These are phyloP conservation scores for Acanthochlamys bracteata DNA, from an alignment of 106 monocot species.

Conservation along the genomic window DNA sequence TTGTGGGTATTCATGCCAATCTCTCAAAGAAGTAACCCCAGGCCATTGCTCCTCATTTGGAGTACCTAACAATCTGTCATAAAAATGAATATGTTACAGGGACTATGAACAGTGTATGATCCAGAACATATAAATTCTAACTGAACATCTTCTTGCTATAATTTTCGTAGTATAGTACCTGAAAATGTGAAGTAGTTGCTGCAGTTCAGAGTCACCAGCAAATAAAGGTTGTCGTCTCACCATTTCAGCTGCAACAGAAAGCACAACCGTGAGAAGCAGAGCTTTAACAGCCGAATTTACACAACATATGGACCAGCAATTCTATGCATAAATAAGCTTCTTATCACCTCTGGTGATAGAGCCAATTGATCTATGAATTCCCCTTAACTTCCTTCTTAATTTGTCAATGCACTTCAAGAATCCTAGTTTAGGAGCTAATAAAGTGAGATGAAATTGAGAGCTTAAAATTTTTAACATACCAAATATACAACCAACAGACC, in stretches of 20 bases:
- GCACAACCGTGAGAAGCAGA: background rate
- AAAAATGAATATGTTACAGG: background rate
- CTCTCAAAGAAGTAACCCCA: constrained; percentile 58
- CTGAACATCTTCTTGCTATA: background rate
- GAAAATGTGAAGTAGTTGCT: constrained; percentile 98
- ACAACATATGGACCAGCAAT: background rate
- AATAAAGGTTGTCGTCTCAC: constrained; percentile 89
- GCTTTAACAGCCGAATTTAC: background rate
- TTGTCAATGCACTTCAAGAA: background rate
- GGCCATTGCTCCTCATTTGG: constrained; percentile 92
- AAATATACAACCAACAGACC: constrained; percentile 99
- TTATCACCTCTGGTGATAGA: too few relatives aligned
- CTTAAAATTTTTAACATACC: constrained; percentile 32
- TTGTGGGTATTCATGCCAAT: constrained; percentile 96
- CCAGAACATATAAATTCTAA: background rate
- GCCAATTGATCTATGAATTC: too few relatives aligned
- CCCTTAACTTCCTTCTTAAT: too few relatives aligned
- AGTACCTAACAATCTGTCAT: constrained; percentile 78
- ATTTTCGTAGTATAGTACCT: constrained; percentile 27
- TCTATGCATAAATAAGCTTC: background rate
- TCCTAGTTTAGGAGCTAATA: background rate
- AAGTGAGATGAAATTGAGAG: background rate
- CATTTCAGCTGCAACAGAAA: constrained; percentile 79
- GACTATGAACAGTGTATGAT: background rate
- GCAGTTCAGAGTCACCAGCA: constrained; percentile 93